A percentile compares a stretch with the other conserved stretches of the same genome.
phyloP scores from a whole-genome alignment of 2,329 filamentous ascomycete genomes.

The Paecilomyces fulvus region DNA sequence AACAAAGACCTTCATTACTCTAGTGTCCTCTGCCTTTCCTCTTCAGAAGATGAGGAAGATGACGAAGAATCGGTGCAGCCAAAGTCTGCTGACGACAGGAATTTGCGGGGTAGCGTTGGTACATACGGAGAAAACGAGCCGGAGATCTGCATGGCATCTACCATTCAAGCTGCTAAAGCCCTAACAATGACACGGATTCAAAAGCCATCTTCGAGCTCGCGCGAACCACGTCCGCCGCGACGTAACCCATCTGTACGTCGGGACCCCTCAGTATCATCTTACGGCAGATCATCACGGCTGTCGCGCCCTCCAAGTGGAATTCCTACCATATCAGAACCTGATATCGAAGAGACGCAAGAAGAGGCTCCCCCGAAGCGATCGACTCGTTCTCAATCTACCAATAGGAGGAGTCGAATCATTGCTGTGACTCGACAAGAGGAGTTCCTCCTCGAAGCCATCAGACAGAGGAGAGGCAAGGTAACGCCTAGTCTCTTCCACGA shows the following conservation, averaged over 20 bases:
- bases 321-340: constrained; percentile 27
- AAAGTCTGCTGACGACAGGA: constrained; percentile 7
- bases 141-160: constrained; percentile 36
- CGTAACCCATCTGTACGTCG: constrained; percentile 9
- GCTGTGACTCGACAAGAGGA: constrained; percentile 48
- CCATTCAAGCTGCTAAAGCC: constrained; percentile 24
- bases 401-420: constrained; percentile 40
- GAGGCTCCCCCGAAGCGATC: constrained; percentile 7
- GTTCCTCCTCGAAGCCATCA: constrained; percentile 42
- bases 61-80: constrained; percentile 11
- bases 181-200: constrained; percentile 20
- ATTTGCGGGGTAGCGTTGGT: constrained; percentile 30
- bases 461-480: constrained; percentile 40
- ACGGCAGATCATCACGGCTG: constrained; percentile 16
- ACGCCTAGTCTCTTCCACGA: constrained; percentile 33
- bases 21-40: constrained; percentile 41
- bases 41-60: constrained; percentile 40
- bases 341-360: constrained; percentile 1
- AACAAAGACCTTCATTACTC: constrained; percentile 35
- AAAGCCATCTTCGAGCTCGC: constrained; percentile 12
- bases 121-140: constrained; percentile 32
- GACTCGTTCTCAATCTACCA: constrained; percentile 15
- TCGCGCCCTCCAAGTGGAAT: constrained; percentile 23
- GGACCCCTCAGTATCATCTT: constrained; percentile 20
- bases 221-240: constrained; percentile 12